phyloP scores from a whole-genome alignment of 306 rosid species.

The Calophaca sinica region DNA sequence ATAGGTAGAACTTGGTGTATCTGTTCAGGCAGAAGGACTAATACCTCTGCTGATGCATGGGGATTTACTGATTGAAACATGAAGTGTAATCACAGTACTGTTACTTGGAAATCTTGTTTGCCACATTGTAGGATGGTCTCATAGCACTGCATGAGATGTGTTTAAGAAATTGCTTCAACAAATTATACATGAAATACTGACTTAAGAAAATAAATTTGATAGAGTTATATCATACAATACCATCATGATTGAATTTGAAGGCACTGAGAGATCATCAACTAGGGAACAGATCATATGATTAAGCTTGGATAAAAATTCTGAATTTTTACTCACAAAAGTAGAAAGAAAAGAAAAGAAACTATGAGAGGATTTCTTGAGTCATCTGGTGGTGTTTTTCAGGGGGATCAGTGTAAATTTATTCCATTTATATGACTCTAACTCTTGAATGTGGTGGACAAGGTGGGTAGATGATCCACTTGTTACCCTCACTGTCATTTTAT shows the following conservation, averaged over 20 bases:
- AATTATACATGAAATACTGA: slow-evolving; percentile 41
- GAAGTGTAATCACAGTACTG: neutral
- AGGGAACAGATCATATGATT: slow-evolving; percentile 20
- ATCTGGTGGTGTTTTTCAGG: slow-evolving; percentile 21
- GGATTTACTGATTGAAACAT: slow-evolving; percentile 25
- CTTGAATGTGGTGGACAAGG: slow-evolving; percentile 28
- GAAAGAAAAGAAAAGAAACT: neutral
- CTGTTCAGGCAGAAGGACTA: slow-evolving; percentile 30
- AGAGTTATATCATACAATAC: slow-evolving; percentile 15
- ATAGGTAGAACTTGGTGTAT: neutral
- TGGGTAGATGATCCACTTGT: slow-evolving; percentile 28
- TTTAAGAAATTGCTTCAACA: slow-evolving; percentile 33
- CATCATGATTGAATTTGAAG: slow-evolving; percentile 37
- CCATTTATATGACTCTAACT: slow-evolving; percentile 26
- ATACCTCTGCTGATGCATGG: slow-evolving; percentile 30
- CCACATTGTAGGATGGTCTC: slow-evolving; percentile 1
- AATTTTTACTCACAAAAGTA: neutral
- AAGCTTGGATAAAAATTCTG: slow-evolving; percentile 2
- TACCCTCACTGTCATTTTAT: slow-evolving; percentile 14
- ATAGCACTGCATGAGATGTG: slow-evolving; percentile 10
- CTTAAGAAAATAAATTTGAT: slow-evolving; percentile 4
- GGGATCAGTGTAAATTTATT: slow-evolving; percentile 5
- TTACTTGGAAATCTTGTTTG: slow-evolving; percentile 26
- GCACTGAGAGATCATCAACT: slow-evolving; percentile 26
- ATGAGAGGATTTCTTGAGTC: slow-evolving; percentile 24